Evolutionary conservation across 139 green algal genomes (phyloP).

Genomic region (Picochlorum sp.): DNA sequence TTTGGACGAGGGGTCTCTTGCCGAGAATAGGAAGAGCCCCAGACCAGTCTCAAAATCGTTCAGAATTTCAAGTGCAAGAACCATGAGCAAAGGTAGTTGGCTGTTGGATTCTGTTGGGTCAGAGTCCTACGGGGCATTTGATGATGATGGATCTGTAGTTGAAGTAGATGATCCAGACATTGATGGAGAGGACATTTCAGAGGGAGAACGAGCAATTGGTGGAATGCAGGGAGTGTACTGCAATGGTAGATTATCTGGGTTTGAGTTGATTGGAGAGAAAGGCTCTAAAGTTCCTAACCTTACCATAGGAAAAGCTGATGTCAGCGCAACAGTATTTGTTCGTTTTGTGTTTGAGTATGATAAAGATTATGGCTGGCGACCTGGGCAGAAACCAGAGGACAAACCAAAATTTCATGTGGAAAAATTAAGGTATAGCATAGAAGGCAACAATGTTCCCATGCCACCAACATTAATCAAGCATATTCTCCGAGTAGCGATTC

Average conservation of each 20-base stretch:
- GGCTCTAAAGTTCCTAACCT: constrained; percentile 72
- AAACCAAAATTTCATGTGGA: constrained; percentile 44
- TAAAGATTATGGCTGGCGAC: constrained; percentile 10
- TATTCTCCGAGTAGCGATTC: constrained; percentile 42
- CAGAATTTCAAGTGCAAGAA: not conserved
- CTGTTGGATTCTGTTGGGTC: not conserved
- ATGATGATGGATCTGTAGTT: constrained; percentile 1
- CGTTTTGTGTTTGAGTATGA: constrained; percentile 42
- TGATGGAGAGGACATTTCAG: not conserved
- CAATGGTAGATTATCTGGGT: constrained; percentile 29
- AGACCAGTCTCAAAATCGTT: not conserved
- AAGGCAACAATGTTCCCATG: constrained; percentile 50
- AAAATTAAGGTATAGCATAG: constrained; percentile 32
- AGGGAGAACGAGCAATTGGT: not conserved
- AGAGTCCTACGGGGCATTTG: not conserved
- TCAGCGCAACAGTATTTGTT: constrained; percentile 41
- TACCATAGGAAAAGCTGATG: constrained; percentile 44
- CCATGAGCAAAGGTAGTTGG: not conserved
- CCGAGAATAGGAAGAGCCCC: not conserved
- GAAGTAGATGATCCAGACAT: constrained; percentile 3
- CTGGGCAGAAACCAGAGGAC: constrained; percentile 7
- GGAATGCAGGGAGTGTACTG: constrained; percentile 36
- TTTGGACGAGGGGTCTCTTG: not conserved
- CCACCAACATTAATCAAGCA: constrained; percentile 46
- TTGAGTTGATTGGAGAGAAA: constrained; percentile 64